Evolutionary conservation across 768 basidiomycete genomes (phyloP).

Genomic region (Auricularia heimuer): DNA sequence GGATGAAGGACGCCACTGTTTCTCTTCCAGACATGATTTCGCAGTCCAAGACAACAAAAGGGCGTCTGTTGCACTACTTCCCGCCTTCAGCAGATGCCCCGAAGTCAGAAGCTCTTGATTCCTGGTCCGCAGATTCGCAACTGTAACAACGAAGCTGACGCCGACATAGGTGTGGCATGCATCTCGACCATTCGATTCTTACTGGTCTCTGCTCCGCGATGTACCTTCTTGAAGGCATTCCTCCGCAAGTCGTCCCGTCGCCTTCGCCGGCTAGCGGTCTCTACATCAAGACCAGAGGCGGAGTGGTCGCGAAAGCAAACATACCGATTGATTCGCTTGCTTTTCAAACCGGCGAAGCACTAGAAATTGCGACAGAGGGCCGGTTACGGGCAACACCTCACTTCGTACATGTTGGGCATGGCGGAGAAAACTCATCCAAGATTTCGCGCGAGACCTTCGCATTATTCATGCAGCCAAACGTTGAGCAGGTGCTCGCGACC

Average conservation of each 20-base stretch:
- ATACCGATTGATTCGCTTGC: constrained; percentile 82
- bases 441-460: constrained; percentile 84
- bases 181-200: constrained; percentile 82
- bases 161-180: constrained; percentile 62
- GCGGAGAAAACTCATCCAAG: constrained; percentile 28
- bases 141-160: neutral
- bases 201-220: constrained; percentile 93
- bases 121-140: constrained; percentile 33
- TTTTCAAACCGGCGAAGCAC: constrained; percentile 95
- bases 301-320: constrained; percentile 67
- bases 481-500: constrained; percentile 58
- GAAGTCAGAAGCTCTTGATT: constrained; percentile 57
- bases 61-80: constrained; percentile 93
- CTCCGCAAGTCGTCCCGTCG: constrained; percentile 41
- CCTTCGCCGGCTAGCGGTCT: constrained; percentile 77
- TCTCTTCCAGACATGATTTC: constrained; percentile 65
- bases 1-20: constrained; percentile 54
- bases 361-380: constrained; percentile 78
- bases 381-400: constrained; percentile 88
- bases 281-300: constrained; percentile 81
- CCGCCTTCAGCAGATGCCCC: constrained; percentile 39
- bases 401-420: constrained; percentile 69
- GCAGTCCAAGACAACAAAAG: constrained; percentile 78
- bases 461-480: constrained; percentile 83
- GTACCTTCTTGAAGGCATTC: constrained; percentile 48